phyloP scores from a whole-genome alignment of 2,329 filamentous ascomycete species.

The Ascosphaera aggregata region DNA sequence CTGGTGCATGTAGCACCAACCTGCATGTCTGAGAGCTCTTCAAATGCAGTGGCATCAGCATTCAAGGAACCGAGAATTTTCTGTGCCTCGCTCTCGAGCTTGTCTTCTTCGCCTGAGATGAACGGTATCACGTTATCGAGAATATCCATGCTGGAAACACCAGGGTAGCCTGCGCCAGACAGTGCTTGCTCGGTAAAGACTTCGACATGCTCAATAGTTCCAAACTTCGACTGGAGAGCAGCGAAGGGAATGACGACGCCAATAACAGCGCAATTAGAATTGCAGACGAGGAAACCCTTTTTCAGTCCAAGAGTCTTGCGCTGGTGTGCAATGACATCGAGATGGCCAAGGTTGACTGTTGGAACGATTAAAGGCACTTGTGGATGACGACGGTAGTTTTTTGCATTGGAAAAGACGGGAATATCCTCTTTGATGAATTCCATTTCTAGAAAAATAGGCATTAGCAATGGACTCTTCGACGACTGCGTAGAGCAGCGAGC shows the following conservation, averaged over 20 bases:
- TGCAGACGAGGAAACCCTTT: constrained; percentile 87
- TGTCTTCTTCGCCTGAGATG: constrained; percentile 87
- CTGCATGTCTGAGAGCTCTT: constrained; percentile 48
- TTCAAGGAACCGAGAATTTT: constrained; percentile 77
- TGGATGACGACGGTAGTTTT: constrained; percentile 84
- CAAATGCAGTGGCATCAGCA: constrained; percentile 45
- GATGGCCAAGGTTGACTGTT: constrained; percentile 75
- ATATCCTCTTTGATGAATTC: constrained; percentile 75
- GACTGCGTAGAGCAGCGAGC: too few species aligned
- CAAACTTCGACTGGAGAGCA: constrained; percentile 67
- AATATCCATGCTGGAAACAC: constrained; percentile 79
- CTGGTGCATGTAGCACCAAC: constrained; percentile 81
- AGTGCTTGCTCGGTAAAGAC: constrained; percentile 93
- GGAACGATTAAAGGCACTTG: constrained; percentile 84
- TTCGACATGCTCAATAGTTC: constrained; percentile 49
- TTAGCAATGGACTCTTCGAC: too few species aligned
- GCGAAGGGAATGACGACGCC: constrained; percentile 89
- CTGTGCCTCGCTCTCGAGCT: constrained; percentile 79
- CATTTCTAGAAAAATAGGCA: constrained; percentile 46
- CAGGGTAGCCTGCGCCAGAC: constrained; percentile 52
- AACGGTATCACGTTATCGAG: constrained; percentile 90
- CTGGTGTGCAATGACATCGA: constrained; percentile 78
- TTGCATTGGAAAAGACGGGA: constrained; percentile 90
- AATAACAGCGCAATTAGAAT: constrained; percentile 95
- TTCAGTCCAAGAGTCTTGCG: constrained; percentile 45